Conservation (phyloP, 2,329 filamentous ascomycete genomes). For the Trichoderma breve region DNA sequence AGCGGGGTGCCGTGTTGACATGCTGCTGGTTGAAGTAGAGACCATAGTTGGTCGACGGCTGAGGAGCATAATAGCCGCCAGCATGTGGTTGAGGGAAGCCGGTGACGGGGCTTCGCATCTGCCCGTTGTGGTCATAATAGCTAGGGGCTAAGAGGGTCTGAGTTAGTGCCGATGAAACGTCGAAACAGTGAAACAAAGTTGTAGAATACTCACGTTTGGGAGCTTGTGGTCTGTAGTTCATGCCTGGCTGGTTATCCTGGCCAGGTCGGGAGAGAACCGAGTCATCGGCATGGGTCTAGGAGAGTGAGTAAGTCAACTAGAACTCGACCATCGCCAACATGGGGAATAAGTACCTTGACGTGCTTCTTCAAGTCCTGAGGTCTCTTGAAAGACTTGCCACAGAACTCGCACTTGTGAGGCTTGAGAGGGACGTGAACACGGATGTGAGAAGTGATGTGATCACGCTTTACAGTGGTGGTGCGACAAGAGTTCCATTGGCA, state of each 20-base stretch:
- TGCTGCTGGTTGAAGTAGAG: slow-evolving; percentile 74
- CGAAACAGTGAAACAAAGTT: neutral
- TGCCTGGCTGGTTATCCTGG: slow-evolving; percentile 51
- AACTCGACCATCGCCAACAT: neutral
- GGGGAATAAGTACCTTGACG: slow-evolving; percentile 64
- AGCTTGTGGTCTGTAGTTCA: slow-evolving; percentile 54
- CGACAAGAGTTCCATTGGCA: slow-evolving; percentile 97
- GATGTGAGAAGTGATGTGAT: slow-evolving; percentile 98
- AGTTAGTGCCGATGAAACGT: neutral
- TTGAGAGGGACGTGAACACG: slow-evolving; percentile 98
- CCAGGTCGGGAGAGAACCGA: slow-evolving; percentile 65
- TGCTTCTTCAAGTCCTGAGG: slow-evolving; percentile 99
- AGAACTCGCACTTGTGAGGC: slow-evolving; percentile 98
- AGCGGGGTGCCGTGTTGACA: slow-evolving; percentile 51
- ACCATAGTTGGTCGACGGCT: slow-evolving; percentile 60
- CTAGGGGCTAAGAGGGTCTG: slow-evolving; percentile 44
- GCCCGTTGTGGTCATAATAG: slow-evolving; percentile 65
- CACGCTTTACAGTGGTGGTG: slow-evolving; percentile 96
- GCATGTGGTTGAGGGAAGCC: slow-evolving; percentile 56
- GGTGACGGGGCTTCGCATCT: slow-evolving; percentile 57
- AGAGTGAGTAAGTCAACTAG: slow-evolving; percentile 25
- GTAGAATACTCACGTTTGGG: slow-evolving; percentile 50
- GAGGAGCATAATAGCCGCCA: slow-evolving; percentile 56
- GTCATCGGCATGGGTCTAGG: slow-evolving; percentile 85
- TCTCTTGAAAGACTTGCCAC: slow-evolving; percentile 97